Base-by-base conservation (phyloP, 164 flowering plant genomes). In the Santalum album region DNA sequence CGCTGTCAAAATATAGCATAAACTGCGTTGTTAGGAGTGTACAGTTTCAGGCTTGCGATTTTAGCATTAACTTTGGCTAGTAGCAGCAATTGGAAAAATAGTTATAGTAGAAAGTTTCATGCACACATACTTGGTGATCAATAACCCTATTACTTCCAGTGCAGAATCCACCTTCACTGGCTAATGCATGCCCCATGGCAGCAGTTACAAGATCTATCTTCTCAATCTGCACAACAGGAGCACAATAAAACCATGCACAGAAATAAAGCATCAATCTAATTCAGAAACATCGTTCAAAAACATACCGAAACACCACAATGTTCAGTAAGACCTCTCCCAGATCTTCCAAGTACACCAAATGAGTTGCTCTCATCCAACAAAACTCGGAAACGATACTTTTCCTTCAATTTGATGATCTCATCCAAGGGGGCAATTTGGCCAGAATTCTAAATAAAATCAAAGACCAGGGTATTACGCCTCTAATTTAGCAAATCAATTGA, bases 101-200 rank as follows among this genome's bases (percentile, higher is more conserved):
- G n/a, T n/a, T n/a, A n/a, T n/a, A n/a, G n/a, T n/a, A n/a, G n/a
- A n/a, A n/a, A n/a, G n/a, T n/a, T 29, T 29, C 5, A 19, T 20
- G 21, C 18, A 22, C 39, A 15, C 79, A 49, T 78, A 90, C 97
- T 69, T 94, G 97, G 72, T 94, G 97, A 70, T 94, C 96, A 66
- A 84, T 82, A 58, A 86, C 92, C 66, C 96, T 73, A 21, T 80
- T 62, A 75, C 82, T 90, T 65, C 99, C 99, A 29, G 99, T 90
- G 78, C 99, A 94, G 66, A 94, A 94, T 65, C 99, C 99, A 51
- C 99, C 99, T 69, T 79, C 90, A 19, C 96, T 80, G 55, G 97
- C 95, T 56, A 94, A 74, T 49, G 97, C 82, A 75, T 86, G 85
- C 47, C 99, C 97, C 97, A 94, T 94, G 16, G 92, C 88, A 70